These are phyloP conservation scores for Mucor circinelloides DNA, from an alignment of 371 early-diverging fungal genomes.

Conservation along the genomic window DNA sequence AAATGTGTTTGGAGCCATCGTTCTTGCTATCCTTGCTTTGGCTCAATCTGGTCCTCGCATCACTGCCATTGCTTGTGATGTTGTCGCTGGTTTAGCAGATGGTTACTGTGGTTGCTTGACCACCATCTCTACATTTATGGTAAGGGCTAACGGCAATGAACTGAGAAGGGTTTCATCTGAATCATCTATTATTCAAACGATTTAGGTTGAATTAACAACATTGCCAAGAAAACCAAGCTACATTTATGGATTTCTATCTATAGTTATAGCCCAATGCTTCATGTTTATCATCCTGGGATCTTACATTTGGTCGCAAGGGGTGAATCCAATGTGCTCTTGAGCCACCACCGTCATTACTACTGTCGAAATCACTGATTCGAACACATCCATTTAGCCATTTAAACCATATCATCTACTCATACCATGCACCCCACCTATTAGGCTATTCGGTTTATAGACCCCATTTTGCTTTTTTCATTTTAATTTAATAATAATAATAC, in stretches of 20 bases:
- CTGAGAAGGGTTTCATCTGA: neutral
- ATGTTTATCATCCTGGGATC: constrained; percentile 59
- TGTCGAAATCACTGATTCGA: neutral
- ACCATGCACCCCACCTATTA: neutral
- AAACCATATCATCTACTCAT: neutral
- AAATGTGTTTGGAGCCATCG: constrained; percentile 62
- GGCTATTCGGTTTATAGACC: neutral
- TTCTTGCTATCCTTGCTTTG: constrained; percentile 58
- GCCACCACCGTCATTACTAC: neutral
- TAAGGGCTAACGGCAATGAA: constrained; percentile 19
- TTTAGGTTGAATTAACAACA: constrained; percentile 47
- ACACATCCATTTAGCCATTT: neutral
- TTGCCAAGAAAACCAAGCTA: constrained; percentile 44
- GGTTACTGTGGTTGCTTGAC: constrained; percentile 79
- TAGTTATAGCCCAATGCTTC: constrained; percentile 47
- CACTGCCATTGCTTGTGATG: constrained; percentile 45
- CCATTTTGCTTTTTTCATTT: neutral
- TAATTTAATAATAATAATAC: neutral
- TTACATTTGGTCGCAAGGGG: constrained; percentile 55
- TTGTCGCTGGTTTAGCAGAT: constrained; percentile 57
- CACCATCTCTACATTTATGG: constrained; percentile 75
- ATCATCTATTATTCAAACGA: neutral
- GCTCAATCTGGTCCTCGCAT: constrained; percentile 31
- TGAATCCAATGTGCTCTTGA: constrained; percentile 15
- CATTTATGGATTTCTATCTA: constrained; percentile 48